phyloP scores from a whole-genome alignment of 805 yeast genomes.

The Monosporozyma unispora region DNA sequence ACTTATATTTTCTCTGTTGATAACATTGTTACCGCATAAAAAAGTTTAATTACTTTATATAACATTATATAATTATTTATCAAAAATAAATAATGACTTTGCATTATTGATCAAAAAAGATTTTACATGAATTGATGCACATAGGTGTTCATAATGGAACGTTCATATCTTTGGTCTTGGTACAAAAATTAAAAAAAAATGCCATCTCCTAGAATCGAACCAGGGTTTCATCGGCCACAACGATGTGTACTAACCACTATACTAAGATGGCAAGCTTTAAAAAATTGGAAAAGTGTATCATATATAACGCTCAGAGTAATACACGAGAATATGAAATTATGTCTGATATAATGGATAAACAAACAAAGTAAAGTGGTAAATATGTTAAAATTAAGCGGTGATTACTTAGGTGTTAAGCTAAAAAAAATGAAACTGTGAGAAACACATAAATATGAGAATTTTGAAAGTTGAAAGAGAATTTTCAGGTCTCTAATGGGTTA shows the following conservation, averaged over 20 bases:
- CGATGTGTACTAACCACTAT: constrained; percentile 1
- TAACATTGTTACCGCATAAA: constrained; percentile 10
- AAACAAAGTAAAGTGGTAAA: too few relatives aligned
- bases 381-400: too few relatives aligned
- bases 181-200: background rate
- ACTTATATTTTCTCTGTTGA: constrained; percentile 52
- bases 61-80: background rate
- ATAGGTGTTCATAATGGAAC: too few relatives aligned
- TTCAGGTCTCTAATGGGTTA: too few relatives aligned
- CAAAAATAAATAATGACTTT: background rate
- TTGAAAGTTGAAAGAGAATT: too few relatives aligned
- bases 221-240: constrained; percentile 1
- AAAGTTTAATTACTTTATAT: background rate
- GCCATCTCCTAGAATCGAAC: constrained; percentile 1
- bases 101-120: background rate
- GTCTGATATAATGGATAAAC: too few relatives aligned
- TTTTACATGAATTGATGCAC: too few relatives aligned
- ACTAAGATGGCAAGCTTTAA: background rate
- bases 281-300: background rate
- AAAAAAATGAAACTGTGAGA: too few relatives aligned
- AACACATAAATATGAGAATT: too few relatives aligned
- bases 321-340: background rate
- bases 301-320: background rate
- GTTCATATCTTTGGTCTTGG: too few relatives aligned
- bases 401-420: too few relatives aligned